Percentiles rank a stretch among this genome's conserved stretches.
Conservation (phyloP, 345 rosid genomes). For the Boechera retrofracta region DNA sequence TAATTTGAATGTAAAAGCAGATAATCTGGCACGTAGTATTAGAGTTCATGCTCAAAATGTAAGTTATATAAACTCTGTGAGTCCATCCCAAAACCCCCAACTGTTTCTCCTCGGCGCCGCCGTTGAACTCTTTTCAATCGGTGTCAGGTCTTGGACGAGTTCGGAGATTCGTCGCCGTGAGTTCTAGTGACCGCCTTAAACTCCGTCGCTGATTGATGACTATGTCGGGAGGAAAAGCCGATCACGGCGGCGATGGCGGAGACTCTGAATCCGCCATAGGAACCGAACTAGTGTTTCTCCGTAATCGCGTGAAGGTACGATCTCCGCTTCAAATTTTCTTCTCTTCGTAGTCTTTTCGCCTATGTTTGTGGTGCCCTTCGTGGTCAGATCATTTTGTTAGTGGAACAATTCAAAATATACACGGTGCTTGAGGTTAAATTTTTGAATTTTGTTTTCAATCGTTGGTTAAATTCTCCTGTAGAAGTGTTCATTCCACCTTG, state of each 20-base stretch:
- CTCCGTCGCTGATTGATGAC: constrained; percentile 16
- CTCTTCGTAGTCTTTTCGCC: background rate
- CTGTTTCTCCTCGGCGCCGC: background rate
- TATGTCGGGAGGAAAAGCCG: constrained; percentile 33
- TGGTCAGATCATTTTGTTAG: background rate
- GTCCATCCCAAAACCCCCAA: constrained; percentile 1
- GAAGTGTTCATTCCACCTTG: background rate
- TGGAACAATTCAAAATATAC: background rate
- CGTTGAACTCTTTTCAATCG: constrained; percentile 9
- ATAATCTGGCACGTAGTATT: no score
- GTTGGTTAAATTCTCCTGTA: background rate
- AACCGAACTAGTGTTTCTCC: constrained; percentile 49
- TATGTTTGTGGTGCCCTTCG: background rate
- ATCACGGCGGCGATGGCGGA: constrained; percentile 18
- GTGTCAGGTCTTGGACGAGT: background rate
- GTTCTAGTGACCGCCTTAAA: background rate
- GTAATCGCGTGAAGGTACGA: constrained; percentile 53
- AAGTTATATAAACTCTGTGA: no score
- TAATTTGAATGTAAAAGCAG: no score
- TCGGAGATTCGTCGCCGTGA: background rate
- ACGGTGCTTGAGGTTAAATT: background rate
- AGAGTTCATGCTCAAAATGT: no score
- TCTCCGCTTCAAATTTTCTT: constrained; percentile 9
- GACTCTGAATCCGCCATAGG: constrained; percentile 33
- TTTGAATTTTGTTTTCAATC: background rate